A percentile compares a stretch with the other conserved stretches of the same genome.
Conservation (phyloP, 495 filamentous ascomycete genomes). For the Penicillium paxilli region DNA sequence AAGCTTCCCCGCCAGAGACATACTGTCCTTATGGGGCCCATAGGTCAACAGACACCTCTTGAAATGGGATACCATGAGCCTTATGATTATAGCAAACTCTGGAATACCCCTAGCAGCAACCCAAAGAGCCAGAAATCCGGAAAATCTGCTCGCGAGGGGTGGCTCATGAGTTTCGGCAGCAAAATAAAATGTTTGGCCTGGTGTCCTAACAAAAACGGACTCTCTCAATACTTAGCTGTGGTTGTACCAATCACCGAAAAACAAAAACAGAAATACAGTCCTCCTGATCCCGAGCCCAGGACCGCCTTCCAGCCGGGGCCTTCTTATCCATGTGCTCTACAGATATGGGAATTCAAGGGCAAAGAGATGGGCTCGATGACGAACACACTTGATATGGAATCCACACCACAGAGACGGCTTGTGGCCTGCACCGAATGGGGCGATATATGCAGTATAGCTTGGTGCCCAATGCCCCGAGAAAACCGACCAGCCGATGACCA, state of each 20-base stretch:
- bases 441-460: slow-evolving; percentile 55
- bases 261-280: slow-evolving; percentile 26
- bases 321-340: slow-evolving; percentile 51
- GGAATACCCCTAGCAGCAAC: slow-evolving; percentile 22
- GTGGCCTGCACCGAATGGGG: slow-evolving; percentile 67
- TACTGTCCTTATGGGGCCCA: slow-evolving; percentile 54
- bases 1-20: slow-evolving; percentile 28
- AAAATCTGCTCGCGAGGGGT: slow-evolving; percentile 44
- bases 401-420: slow-evolving; percentile 42
- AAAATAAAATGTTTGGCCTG: slow-evolving; percentile 56
- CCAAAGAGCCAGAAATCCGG: slow-evolving; percentile 2
- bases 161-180: slow-evolving; percentile 57
- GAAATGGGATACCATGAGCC: slow-evolving; percentile 39
- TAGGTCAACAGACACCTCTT: slow-evolving; percentile 41
- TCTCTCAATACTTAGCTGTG: slow-evolving; percentile 57
- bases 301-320: slow-evolving; percentile 48
- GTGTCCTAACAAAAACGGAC: slow-evolving; percentile 53
- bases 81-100: slow-evolving; percentile 46
- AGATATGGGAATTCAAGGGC: slow-evolving; percentile 59
- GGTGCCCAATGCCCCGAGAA: slow-evolving; percentile 57
- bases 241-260: slow-evolving; percentile 39
- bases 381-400: slow-evolving; percentile 39
- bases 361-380: slow-evolving; percentile 24
- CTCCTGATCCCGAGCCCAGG: slow-evolving; percentile 18
- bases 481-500: slow-evolving; percentile 35